Conservation (phyloP, 1,139 yeast species). For the Suhomyces ambrosiae region DNA sequence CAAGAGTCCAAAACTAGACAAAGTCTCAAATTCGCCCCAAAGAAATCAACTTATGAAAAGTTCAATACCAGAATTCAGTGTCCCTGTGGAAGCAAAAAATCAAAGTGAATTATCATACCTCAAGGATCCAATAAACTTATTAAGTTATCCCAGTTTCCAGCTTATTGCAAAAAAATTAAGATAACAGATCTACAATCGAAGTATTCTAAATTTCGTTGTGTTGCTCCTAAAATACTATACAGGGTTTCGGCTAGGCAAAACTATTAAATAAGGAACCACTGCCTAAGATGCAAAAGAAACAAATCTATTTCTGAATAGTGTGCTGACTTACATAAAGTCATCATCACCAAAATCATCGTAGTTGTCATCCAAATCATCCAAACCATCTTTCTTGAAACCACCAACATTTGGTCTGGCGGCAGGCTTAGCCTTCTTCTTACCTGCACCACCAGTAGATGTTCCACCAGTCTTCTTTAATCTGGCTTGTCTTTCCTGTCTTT, state of each 20-base stretch:
- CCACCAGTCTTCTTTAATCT: conserved; percentile 81
- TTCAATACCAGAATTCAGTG: background rate
- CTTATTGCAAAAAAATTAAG: conserved; percentile 8
- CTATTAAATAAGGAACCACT: conserved; percentile 3
- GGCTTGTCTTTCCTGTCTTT: conserved; percentile 84
- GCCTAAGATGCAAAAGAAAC: background rate
- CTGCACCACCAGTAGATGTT: conserved; percentile 90
- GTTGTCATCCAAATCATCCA: conserved; percentile 54
- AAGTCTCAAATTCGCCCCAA: background rate
- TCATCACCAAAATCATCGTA: conserved; percentile 67
- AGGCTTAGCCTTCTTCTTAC: conserved; percentile 88
- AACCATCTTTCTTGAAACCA: conserved; percentile 73
- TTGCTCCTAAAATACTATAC: conserved; percentile 8
- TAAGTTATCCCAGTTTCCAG: conserved; percentile 8
- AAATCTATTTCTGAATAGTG: conserved; percentile 3
- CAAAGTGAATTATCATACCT: background rate
- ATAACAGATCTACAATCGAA: background rate
- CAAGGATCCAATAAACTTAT: conserved; percentile 23
- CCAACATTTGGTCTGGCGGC: conserved; percentile 73
- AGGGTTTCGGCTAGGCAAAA: conserved; percentile 2
- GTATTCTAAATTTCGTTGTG: background rate
- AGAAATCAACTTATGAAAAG: background rate
- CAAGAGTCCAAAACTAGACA: too few species aligned
- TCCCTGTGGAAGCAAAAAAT: background rate
- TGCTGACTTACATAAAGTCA: conserved; percentile 95